These are phyloP conservation scores for Coffea eugenioides DNA, from an alignment of 257 asterid species.

Conservation along the genomic window DNA sequence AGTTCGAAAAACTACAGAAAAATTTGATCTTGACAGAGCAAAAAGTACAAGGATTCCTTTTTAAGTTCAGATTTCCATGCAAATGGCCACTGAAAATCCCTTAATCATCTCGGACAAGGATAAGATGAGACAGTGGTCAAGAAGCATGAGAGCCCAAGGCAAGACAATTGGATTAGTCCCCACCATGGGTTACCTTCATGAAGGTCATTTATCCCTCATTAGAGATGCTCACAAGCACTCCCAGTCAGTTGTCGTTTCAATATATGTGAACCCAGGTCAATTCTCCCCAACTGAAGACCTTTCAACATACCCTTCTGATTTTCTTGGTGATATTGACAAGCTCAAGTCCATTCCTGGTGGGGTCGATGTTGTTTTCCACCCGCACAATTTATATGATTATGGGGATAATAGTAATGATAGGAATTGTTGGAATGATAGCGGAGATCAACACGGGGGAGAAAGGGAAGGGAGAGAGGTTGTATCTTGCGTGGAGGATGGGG, in stretches of 20 bases:
- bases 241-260: slow-evolving; percentile 61
- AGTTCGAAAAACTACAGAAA: neutral
- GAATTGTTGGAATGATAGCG: neutral
- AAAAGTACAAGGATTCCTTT: neutral
- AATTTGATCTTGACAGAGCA: neutral
- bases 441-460: slow-evolving; percentile 6
- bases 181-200: slow-evolving; percentile 92
- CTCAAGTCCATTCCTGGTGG: slow-evolving; percentile 52
- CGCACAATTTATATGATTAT: slow-evolving; percentile 68
- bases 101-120: slow-evolving; percentile 58
- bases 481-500: slow-evolving; percentile 70
- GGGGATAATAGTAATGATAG: slow-evolving; percentile 18
- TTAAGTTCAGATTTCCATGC: no score
- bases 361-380: slow-evolving; percentile 79
- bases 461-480: slow-evolving; percentile 29
- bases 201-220: slow-evolving; percentile 82
- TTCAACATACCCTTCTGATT: slow-evolving; percentile 91
- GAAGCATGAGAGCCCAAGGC: slow-evolving; percentile 55
- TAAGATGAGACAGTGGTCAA: slow-evolving; percentile 83
- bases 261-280: slow-evolving; percentile 90
- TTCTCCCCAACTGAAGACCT: slow-evolving; percentile 91
- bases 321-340: slow-evolving; percentile 66
- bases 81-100: slow-evolving; percentile 54
- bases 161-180: slow-evolving; percentile 78
- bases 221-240: slow-evolving; percentile 60